Percentiles rank a stretch among this genome's conserved stretches.
Conservation (phyloP, 2,329 filamentous ascomycete genomes). For the Monilinia fructigena region DNA sequence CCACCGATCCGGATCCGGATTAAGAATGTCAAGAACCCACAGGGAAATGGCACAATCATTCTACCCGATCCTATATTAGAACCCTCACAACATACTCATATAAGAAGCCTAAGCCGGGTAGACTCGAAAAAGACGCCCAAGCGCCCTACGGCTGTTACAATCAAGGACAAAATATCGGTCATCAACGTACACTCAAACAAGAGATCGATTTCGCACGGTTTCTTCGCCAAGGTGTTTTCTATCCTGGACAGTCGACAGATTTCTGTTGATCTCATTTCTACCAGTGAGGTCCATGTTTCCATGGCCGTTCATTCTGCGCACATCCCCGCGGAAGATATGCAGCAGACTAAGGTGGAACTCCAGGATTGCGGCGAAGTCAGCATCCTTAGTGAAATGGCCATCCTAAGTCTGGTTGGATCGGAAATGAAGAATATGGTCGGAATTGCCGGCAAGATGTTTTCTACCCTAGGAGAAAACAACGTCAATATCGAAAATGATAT, state of each 20-base stretch:
- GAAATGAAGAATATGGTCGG: slow-evolving; percentile 98
- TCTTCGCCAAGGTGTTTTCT: slow-evolving; percentile 90
- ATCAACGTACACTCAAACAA: slow-evolving; percentile 99
- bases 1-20: slow-evolving; percentile 81
- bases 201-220: slow-evolving; percentile 91
- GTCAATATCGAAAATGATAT: slow-evolving; percentile 99
- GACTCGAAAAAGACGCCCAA: slow-evolving; percentile 58
- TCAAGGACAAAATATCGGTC: slow-evolving; percentile 95
- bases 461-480: slow-evolving; percentile 85
- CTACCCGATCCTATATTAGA: slow-evolving; percentile 66
- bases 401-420: slow-evolving; percentile 88
- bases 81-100: slow-evolving; percentile 54
- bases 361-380: slow-evolving; percentile 84
- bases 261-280: slow-evolving; percentile 94
- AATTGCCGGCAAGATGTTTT: slow-evolving; percentile 92
- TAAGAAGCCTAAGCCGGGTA: slow-evolving; percentile 48
- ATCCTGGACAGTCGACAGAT: slow-evolving; percentile 84
- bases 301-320: slow-evolving; percentile 90
- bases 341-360: slow-evolving; percentile 69
- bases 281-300: slow-evolving; percentile 93
- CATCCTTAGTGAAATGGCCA: slow-evolving; percentile 88
- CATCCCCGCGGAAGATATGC: slow-evolving; percentile 59
- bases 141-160: slow-evolving; percentile 85
- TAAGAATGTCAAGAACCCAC: slow-evolving; percentile 88
- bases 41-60: slow-evolving; percentile 75